Base-by-base conservation (phyloP, 2,329 filamentous ascomycete species). In the Lachnellula suecica region DNA sequence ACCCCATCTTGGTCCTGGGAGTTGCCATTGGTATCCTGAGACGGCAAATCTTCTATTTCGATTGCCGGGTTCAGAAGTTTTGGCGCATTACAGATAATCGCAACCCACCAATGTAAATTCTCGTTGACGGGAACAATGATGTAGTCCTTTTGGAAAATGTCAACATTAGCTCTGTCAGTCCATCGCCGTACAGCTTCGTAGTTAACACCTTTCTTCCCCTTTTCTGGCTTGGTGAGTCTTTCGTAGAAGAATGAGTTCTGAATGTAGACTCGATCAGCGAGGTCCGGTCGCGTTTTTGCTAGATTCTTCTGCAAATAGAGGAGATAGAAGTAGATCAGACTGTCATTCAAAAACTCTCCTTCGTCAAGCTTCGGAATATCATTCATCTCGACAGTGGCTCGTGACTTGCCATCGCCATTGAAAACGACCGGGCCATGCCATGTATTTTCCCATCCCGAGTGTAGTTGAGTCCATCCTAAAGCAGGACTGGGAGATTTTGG, bases 231-330 rank as follows among this genome's bases (percentile, higher is more conserved):
- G 17, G 81, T 89, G 41, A 97, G 77, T 44, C 85, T 87, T 19
- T 87, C 83, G 66, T 89, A 97, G 71, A 97, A 97, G 70, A 91
- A 96, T 0, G 90, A 94, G 67, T 92, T 97, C 74, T 96, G 93
- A 61, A 96, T 88, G 67, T 95, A 90, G 3, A 96, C 83, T 47
- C 84, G 83, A 53, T 82, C 75, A 0, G 84, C 73, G 4, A 85
- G 61, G 42, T 82, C 74, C 1, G 82, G 78, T 2, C 78, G 75
- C 10, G 78, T 73, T 35, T 74, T 70, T 57, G 83, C 78, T 31
- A 88, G 69, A 38, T 79, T 71, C 52, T 79, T 73, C 64, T 92
- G 84, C 5, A 93, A 73, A 60, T 85, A 89, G 25, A 87, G 84
- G 50, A 96, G 76, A 66, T 95, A 96, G 67, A 97, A 97, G 46